Percentiles rank a stretch among this genome's conserved stretches.
These are phyloP conservation scores for Pythium guiyangense DNA, from an alignment of 352 stramenopile genomes.

Conservation along the genomic window DNA sequence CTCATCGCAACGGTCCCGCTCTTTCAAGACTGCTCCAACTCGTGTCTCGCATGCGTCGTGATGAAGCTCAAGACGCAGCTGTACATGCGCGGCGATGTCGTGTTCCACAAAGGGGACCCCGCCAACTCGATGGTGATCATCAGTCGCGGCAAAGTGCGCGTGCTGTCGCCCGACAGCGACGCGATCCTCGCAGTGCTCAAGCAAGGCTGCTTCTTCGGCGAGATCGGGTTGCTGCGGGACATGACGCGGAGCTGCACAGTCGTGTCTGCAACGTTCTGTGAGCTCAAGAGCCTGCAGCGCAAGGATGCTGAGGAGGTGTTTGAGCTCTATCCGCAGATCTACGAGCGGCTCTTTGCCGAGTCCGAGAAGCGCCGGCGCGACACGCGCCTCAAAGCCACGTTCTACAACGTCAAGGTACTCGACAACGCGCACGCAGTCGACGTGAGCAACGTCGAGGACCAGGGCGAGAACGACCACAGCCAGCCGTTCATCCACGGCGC, in stretches of 20 bases:
- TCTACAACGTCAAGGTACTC: slow-evolving; percentile 64
- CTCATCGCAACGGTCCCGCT: slow-evolving; percentile 49
- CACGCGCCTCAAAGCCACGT: slow-evolving; percentile 34
- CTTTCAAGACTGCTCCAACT: slow-evolving; percentile 54
- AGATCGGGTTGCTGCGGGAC: slow-evolving; percentile 52
- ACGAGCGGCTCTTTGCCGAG: slow-evolving; percentile 52
- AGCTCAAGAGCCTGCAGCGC: slow-evolving; percentile 48
- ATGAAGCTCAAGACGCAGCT: slow-evolving; percentile 56
- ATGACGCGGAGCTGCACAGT: slow-evolving; percentile 56
- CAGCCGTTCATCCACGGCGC: slow-evolving; percentile 36
- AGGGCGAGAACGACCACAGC: slow-evolving; percentile 19
- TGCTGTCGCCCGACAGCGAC: slow-evolving; percentile 50
- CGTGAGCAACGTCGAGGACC: slow-evolving; percentile 40
- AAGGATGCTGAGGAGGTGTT: slow-evolving; percentile 53
- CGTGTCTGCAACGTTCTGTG: slow-evolving; percentile 52
- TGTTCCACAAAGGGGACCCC: slow-evolving; percentile 56
- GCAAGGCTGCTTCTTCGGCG: slow-evolving; percentile 57
- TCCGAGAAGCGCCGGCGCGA: slow-evolving; percentile 45
- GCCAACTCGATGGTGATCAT: slow-evolving; percentile 64
- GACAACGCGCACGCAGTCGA: slow-evolving; percentile 59
- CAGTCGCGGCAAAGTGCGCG: slow-evolving; percentile 55
- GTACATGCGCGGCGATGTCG: slow-evolving; percentile 54
- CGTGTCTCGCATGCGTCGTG: slow-evolving; percentile 45
- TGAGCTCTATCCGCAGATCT: slow-evolving; percentile 51
- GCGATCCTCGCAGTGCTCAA: slow-evolving; percentile 50